phyloP scores from a whole-genome alignment of 441 rosid genomes.

The Lepidium campestre region DNA sequence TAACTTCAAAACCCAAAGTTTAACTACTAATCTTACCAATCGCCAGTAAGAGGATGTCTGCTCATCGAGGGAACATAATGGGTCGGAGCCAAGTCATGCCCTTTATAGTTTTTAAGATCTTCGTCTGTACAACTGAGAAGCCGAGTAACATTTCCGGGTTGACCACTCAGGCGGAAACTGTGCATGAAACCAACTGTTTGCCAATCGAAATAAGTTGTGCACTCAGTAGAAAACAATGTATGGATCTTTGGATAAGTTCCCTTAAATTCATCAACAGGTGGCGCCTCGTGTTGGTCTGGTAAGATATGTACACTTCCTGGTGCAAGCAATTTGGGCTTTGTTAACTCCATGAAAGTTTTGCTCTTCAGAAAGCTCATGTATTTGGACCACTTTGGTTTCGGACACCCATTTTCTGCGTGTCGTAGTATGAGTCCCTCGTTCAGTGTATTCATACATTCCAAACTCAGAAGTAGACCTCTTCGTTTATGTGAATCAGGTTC shows the following conservation, averaged over 20 bases:
- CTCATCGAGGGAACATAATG: slow-evolving; percentile 99
- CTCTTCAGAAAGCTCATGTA: slow-evolving; percentile 94
- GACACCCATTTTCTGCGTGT: slow-evolving; percentile 75
- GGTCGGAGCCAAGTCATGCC: slow-evolving; percentile 92
- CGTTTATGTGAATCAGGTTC: slow-evolving; percentile 60
- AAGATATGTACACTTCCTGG: slow-evolving; percentile 31
- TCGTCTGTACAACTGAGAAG: slow-evolving; percentile 97
- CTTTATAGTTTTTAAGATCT: slow-evolving; percentile 69
- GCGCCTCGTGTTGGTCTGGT: slow-evolving; percentile 35
- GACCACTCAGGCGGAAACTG: slow-evolving; percentile 86
- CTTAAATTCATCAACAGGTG: slow-evolving; percentile 35
- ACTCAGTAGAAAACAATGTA: slow-evolving; percentile 92
- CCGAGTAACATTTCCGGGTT: slow-evolving; percentile 91
- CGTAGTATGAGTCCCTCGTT: slow-evolving; percentile 82
- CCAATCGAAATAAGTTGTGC: slow-evolving; percentile 94
- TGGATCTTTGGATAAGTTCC: slow-evolving; percentile 73
- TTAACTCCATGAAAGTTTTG: slow-evolving; percentile 78
- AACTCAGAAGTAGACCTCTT: slow-evolving; percentile 53
- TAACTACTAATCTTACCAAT: slow-evolving; percentile 63
- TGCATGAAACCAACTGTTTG: slow-evolving; percentile 96
- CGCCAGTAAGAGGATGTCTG: slow-evolving; percentile 91
- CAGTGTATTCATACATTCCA: slow-evolving; percentile 85
- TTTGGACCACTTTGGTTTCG: slow-evolving; percentile 82
- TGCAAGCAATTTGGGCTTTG: slow-evolving; percentile 60
- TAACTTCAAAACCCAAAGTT: neutral